Evolutionary conservation across 2,329 filamentous ascomycete species (phyloP).

Genomic region (Kalmusia sp.): DNA sequence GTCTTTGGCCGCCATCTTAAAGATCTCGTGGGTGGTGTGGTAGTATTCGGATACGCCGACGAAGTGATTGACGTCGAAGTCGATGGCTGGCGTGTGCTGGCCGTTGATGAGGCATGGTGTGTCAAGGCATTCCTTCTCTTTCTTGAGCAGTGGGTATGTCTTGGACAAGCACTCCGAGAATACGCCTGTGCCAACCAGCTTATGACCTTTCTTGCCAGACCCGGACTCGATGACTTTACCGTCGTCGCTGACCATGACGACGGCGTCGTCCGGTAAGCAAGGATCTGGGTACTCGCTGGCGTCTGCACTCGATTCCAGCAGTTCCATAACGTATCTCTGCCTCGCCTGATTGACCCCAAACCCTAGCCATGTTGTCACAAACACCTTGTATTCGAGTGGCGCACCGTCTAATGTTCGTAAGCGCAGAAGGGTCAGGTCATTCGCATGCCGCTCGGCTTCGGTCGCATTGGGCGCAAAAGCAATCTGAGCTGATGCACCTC

Average conservation of each 20-base stretch:
- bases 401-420: constrained; percentile 83
- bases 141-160: constrained; percentile 86
- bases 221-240: constrained; percentile 64
- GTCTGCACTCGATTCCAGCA: constrained; percentile 71
- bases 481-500: constrained; percentile 95
- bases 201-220: constrained; percentile 48
- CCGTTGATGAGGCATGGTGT: constrained; percentile 89
- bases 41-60: constrained; percentile 98
- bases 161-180: constrained; percentile 84
- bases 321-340: constrained; percentile 77
- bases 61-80: constrained; percentile 97
- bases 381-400: constrained; percentile 82
- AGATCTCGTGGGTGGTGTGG: constrained; percentile 97
- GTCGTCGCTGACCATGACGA: constrained; percentile 75
- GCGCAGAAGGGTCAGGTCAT: constrained; percentile 86
- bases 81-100: constrained; percentile 90
- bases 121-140: constrained; percentile 83
- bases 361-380: constrained; percentile 95
- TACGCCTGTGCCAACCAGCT: constrained; percentile 80
- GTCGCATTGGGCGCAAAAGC: constrained; percentile 95
- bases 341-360: constrained; percentile 97
- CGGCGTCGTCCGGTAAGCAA: constrained; percentile 81
- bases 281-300: constrained; percentile 82
- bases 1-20: constrained; percentile 73
- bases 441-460: constrained; percentile 85